Conservation (phyloP, 2,329 filamentous ascomycete genomes). For the Botrytis sinoallii region DNA sequence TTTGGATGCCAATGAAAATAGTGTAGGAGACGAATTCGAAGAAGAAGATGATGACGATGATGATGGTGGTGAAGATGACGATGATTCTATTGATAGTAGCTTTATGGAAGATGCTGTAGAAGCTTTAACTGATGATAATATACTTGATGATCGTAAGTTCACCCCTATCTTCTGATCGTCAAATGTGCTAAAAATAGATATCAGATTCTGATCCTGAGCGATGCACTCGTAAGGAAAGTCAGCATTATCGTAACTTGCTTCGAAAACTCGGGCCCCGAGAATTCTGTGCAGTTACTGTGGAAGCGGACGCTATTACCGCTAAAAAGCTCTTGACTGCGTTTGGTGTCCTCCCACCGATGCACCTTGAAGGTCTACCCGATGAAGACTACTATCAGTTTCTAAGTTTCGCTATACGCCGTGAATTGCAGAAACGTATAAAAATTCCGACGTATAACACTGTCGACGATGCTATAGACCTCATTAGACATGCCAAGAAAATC, state of each 20-base stretch:
- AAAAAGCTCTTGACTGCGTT: conserved; percentile 87
- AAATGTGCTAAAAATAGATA: conserved; percentile 29
- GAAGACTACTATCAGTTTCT: conserved; percentile 73
- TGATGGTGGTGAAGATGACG: conserved; percentile 24
- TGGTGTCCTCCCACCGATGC: conserved; percentile 68
- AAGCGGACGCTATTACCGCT: conserved; percentile 65
- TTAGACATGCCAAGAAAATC: conserved; percentile 75
- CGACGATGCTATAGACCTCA: conserved; percentile 78
- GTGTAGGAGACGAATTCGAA: not conserved
- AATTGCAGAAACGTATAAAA: conserved; percentile 79
- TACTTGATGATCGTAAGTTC: conserved; percentile 43
- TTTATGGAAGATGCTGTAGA: conserved; percentile 48
- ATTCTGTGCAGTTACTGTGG: conserved; percentile 72
- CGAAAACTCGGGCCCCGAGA: conserved; percentile 72
- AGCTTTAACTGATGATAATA: conserved; percentile 46
- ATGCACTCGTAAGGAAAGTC: conserved; percentile 68
- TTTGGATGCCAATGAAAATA: not conserved
- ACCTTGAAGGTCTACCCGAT: conserved; percentile 70
- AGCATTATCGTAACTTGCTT: conserved; percentile 65
- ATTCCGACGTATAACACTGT: conserved; percentile 77
- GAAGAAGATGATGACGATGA: not conserved
- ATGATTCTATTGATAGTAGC: conserved; percentile 42
- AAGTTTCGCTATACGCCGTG: conserved; percentile 72
- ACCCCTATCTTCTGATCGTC: not conserved
- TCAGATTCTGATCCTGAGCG: conserved; percentile 29